Base-by-base conservation (phyloP, 306 rosid species). In the Vachellia collinsii region DNA sequence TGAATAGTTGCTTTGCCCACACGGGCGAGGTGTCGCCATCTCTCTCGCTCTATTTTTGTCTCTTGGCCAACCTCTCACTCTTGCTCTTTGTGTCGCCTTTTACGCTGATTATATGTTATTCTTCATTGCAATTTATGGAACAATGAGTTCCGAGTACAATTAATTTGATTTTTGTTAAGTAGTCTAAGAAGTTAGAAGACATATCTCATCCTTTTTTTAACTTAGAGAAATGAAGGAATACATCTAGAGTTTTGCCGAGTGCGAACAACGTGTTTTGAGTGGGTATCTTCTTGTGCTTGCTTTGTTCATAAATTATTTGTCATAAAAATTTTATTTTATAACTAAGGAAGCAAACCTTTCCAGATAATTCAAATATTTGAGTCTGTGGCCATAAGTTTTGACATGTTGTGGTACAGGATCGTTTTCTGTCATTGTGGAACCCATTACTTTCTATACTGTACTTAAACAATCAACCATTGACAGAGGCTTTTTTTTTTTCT, bases 1-100 rank as follows among this genome's bases (percentile, higher is more conserved):
- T 93, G 64, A 90, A 90, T 70, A 80, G 63, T 73, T 93, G 98
- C 84, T 93, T 93, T 54, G 94, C 92, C 73, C 89, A 90, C 79
- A 90, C 97, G n/a, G 91, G 95, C 47, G 97, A 93, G 92, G 98
- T 90, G 3, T 47, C n/a, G 3, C 20, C 36, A 50, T 54, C 61
- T 11, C 50, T 22, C 50, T 67, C 36, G 17, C 25, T 68, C 14
- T 66, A 38, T 16, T 51, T 51, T 51, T 54, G 20, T n/a, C 25
- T 8, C 62, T 54, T 54, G 62, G 62, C 62, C 5, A 54, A n/a
- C 25, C 34, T 58, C 62, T 69, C 19, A 19, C n/a, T 43, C 37
- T 43, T 22, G 19, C 34, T 69, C 16, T 68, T 10, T 41, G n/a
- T 66, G 72, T 39, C 1, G 16, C 22, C 12, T 19, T 19, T 39